These are phyloP conservation scores for Mentha longifolia DNA, from an alignment of 257 asterid species.

Conservation along the genomic window DNA sequence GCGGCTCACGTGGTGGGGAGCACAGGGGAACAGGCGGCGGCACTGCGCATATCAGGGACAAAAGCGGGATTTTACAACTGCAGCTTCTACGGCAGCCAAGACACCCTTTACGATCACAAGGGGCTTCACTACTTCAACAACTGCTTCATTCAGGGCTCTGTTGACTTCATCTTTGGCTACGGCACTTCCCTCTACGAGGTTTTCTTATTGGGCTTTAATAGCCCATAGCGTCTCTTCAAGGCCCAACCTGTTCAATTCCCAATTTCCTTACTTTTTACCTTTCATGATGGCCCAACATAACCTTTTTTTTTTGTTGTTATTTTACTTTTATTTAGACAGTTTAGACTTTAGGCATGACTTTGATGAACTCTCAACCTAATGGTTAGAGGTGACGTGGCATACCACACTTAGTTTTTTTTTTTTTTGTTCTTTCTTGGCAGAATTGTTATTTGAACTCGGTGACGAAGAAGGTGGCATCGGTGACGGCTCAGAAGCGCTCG, in stretches of 20 bases:
- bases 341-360: too few relatives aligned
- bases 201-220: neutral
- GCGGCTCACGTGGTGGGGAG: slow-evolving; percentile 54
- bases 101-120: slow-evolving; percentile 61
- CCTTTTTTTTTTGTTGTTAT: neutral
- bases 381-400: too few relatives aligned
- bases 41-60: slow-evolving; percentile 58
- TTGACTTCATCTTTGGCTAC: slow-evolving; percentile 63
- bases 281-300: neutral
- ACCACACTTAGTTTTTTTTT: too few relatives aligned
- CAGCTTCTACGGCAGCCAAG: slow-evolving; percentile 62
- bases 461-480: slow-evolving; percentile 53
- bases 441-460: slow-evolving; percentile 61
- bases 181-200: slow-evolving; percentile 61
- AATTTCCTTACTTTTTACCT: too few relatives aligned
- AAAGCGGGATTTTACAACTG: slow-evolving; percentile 57
- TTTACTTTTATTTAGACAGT: too few relatives aligned
- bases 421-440: slow-evolving; percentile 21
- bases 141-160: slow-evolving; percentile 66
- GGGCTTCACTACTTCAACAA: slow-evolving; percentile 56
- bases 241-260: too few relatives aligned
- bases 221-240: neutral
- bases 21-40: slow-evolving; percentile 56
- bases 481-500: slow-evolving; percentile 64
- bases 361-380: too few relatives aligned